Conservation (phyloP, 225 moss, liverwort and hornwort species). For the Lunularia cruciata region DNA sequence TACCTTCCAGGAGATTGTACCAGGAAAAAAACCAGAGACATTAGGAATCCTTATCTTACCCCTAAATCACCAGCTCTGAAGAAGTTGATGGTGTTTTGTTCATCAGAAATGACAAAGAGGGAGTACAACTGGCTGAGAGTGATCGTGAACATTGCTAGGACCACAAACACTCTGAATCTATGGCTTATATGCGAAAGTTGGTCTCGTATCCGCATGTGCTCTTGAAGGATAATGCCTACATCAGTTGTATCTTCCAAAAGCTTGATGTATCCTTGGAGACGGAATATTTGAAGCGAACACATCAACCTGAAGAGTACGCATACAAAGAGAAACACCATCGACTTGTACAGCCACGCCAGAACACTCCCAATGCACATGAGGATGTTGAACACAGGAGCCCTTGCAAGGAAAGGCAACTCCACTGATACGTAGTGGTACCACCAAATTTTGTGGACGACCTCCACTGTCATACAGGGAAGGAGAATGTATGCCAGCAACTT, state of each 20-base stretch:
- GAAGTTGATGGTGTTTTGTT: slow-evolving; percentile 60
- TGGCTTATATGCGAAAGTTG: slow-evolving; percentile 88
- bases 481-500: slow-evolving; percentile 60
- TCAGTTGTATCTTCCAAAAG: slow-evolving; percentile 69
- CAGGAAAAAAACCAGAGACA: too few species aligned
- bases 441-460: slow-evolving; percentile 63
- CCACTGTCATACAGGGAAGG: slow-evolving; percentile 53
- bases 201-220: slow-evolving; percentile 75
- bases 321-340: slow-evolving; percentile 72
- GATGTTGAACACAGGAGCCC: slow-evolving; percentile 37
- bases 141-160: slow-evolving; percentile 69
- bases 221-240: slow-evolving; percentile 67
- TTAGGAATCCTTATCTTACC: slow-evolving; percentile 37
- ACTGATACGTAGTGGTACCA: slow-evolving; percentile 68
- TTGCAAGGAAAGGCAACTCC: slow-evolving; percentile 56
- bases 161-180: slow-evolving; percentile 70
- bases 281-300: slow-evolving; percentile 79
- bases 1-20: too few species aligned
- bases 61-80: slow-evolving; percentile 82
- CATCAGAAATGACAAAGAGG: slow-evolving; percentile 58
- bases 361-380: slow-evolving; percentile 51
- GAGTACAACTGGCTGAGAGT: slow-evolving; percentile 71
- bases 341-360: slow-evolving; percentile 77
- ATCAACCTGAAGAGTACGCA: slow-evolving; percentile 80
- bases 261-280: slow-evolving; percentile 75